Evolutionary conservation across 768 basidiomycete genomes (phyloP).

Genomic region (Mycena crocata): DNA sequence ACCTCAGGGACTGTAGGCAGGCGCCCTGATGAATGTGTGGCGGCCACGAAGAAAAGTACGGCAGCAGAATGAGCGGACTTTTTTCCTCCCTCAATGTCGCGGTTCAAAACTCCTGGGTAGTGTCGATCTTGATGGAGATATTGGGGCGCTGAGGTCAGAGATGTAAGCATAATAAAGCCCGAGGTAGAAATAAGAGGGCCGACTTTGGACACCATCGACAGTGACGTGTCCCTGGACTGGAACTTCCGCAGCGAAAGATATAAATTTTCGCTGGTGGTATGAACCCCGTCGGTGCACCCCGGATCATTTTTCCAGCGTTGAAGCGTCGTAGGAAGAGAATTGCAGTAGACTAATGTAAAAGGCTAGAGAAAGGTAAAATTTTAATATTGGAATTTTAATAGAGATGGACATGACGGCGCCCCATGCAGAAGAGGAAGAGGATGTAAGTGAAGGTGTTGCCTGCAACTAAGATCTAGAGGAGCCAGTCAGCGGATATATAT

Average conservation of each 20-base stretch:
- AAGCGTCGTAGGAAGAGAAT: slow-evolving; percentile 71
- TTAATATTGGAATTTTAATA: too few relatives aligned
- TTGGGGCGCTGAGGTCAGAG: slow-evolving; percentile 50
- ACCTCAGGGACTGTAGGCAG: slow-evolving; percentile 29
- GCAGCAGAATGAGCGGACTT: slow-evolving; percentile 34
- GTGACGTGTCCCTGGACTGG: slow-evolving; percentile 42
- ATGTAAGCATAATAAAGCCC: not conserved
- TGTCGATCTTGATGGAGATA: slow-evolving; percentile 68
- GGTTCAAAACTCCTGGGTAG: slow-evolving; percentile 61
- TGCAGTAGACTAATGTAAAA: slow-evolving; percentile 63
- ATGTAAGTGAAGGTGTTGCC: slow-evolving; percentile 66
- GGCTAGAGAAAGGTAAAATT: slow-evolving; percentile 2
- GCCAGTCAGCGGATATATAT: not conserved
- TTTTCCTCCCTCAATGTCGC: slow-evolving; percentile 49
- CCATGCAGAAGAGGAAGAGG: slow-evolving; percentile 69
- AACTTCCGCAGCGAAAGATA: slow-evolving; percentile 54
- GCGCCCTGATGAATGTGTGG: slow-evolving; percentile 31
- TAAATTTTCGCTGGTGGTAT: slow-evolving; percentile 55
- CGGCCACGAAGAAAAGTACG: slow-evolving; percentile 30
- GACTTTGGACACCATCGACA: slow-evolving; percentile 47
- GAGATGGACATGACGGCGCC: slow-evolving; percentile 59
- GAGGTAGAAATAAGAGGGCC: slow-evolving; percentile 7
- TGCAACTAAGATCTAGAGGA: slow-evolving; percentile 57
- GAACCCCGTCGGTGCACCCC: slow-evolving; percentile 51
- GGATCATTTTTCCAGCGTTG: slow-evolving; percentile 64